These are phyloP conservation scores for Globisporangium heterothallicum DNA, from an alignment of 352 stramenopile genomes.

Conservation along the genomic window DNA sequence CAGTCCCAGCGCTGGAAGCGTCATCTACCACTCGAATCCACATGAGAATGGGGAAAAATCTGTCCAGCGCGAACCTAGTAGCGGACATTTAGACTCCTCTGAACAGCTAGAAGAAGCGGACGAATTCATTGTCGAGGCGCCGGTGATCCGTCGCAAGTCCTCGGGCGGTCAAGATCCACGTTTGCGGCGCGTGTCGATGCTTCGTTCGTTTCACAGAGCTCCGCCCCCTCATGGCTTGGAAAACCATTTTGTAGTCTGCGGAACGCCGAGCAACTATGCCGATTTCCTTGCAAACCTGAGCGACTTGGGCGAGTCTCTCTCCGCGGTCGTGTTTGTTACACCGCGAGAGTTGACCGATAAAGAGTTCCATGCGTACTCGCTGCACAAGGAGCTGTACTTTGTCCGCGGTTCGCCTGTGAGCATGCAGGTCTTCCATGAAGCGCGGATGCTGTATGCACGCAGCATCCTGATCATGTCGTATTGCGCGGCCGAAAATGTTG, in stretches of 20 bases:
- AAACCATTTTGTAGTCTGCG: slow-evolving; percentile 66
- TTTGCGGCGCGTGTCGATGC: slow-evolving; percentile 26
- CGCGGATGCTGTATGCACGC: slow-evolving; percentile 46
- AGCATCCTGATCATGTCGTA: slow-evolving; percentile 75
- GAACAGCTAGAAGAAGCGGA: background rate
- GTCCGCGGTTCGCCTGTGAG: slow-evolving; percentile 60
- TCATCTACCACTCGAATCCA: no score
- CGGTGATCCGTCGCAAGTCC: background rate
- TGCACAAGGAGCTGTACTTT: slow-evolving; percentile 58
- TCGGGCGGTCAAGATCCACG: slow-evolving; percentile 5
- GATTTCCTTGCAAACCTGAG: slow-evolving; percentile 48
- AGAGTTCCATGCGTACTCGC: slow-evolving; percentile 34
- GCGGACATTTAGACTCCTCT: no score
- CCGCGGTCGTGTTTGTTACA: slow-evolving; percentile 52
- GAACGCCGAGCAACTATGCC: slow-evolving; percentile 49
- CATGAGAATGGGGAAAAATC: background rate
- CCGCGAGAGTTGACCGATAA: slow-evolving; percentile 40
- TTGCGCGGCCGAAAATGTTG: slow-evolving; percentile 26
- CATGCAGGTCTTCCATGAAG: slow-evolving; percentile 48
- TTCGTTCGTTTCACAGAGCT: slow-evolving; percentile 26
- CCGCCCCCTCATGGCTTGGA: slow-evolving; percentile 25
- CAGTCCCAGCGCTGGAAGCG: no score
- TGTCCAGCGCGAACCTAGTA: no score
- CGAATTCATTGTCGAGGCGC: background rate
- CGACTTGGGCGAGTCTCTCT: slow-evolving; percentile 35